Evolutionary conservation across 352 stramenopile genomes (phyloP).

Genomic region (Phytophthora sojae): DNA sequence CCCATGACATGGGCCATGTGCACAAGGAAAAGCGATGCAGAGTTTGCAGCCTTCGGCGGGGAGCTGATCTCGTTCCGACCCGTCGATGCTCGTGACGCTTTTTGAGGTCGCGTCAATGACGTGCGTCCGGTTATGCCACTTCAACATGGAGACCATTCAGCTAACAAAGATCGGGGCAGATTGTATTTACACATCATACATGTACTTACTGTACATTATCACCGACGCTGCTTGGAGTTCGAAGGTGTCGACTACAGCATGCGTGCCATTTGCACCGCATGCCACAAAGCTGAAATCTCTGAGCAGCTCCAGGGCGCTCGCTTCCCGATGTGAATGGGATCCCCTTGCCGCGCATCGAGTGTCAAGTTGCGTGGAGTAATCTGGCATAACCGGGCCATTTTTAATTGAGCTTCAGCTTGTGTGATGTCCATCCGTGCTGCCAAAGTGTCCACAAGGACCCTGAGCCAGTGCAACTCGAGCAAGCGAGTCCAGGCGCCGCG

Average conservation of each 20-base stretch:
- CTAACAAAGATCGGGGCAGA: neutral
- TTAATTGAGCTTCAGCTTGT: neutral
- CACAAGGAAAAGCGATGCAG: too few species aligned
- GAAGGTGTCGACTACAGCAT: neutral
- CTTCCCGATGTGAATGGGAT: too few species aligned
- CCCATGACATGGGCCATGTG: too few species aligned
- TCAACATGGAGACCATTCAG: neutral
- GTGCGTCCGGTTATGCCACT: neutral
- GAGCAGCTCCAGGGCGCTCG: too few species aligned
- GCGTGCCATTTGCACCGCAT: neutral
- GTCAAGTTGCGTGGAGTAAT: slow-evolving; percentile 3
- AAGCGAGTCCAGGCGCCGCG: too few species aligned
- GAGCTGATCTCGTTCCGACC: neutral
- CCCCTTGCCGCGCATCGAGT: neutral
- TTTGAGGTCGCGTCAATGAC: too few species aligned
- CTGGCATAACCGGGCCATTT: neutral
- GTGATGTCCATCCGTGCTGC: neutral
- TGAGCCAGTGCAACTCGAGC: neutral
- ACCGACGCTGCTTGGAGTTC: neutral
- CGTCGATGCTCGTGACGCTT: neutral
- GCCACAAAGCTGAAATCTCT: neutral
- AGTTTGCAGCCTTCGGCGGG: too few species aligned
- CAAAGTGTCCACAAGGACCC: neutral
- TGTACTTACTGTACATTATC: too few species aligned
- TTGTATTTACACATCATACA: neutral